These are phyloP conservation scores for Fusarium pseudocircinatum DNA, from an alignment of 2,329 filamentous ascomycete species.

Conservation along the genomic window DNA sequence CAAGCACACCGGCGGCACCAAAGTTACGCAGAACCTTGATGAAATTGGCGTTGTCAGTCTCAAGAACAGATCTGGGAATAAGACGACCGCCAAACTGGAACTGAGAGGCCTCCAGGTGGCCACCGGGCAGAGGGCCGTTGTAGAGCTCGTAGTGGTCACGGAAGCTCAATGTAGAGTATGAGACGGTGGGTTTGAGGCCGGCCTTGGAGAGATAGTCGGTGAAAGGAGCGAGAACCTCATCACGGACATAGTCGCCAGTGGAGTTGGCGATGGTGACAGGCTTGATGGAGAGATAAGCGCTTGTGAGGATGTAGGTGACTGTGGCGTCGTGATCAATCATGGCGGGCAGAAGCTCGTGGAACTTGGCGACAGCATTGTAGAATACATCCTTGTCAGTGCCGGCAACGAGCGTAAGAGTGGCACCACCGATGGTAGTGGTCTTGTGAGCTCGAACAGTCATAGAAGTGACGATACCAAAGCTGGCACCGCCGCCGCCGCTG, in stretches of 20 bases:
- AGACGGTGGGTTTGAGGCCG: background rate
- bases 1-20: background rate
- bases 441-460: conserved; percentile 62
- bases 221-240: background rate
- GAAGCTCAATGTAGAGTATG: conserved; percentile 1
- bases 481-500: conserved; percentile 66
- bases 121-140: conserved; percentile 51
- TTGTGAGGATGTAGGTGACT: conserved; percentile 59
- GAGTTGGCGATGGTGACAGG: conserved; percentile 57
- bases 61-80: conserved; percentile 47
- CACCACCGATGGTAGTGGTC: background rate
- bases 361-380: background rate
- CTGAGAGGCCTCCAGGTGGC: conserved; percentile 46
- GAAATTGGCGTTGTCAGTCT: background rate
- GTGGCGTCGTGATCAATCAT: conserved; percentile 61
- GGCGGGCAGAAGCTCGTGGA: conserved; percentile 48
- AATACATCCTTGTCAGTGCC: background rate
- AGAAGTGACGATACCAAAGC: conserved; percentile 65
- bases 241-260: background rate
- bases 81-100: conserved; percentile 53
- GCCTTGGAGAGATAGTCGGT: background rate
- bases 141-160: conserved; percentile 56
- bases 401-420: background rate
- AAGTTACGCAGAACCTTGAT: background rate
- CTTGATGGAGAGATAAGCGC: conserved; percentile 52